phyloP scores from a whole-genome alignment of 495 filamentous ascomycete genomes.

The Penicillium desertorum region DNA sequence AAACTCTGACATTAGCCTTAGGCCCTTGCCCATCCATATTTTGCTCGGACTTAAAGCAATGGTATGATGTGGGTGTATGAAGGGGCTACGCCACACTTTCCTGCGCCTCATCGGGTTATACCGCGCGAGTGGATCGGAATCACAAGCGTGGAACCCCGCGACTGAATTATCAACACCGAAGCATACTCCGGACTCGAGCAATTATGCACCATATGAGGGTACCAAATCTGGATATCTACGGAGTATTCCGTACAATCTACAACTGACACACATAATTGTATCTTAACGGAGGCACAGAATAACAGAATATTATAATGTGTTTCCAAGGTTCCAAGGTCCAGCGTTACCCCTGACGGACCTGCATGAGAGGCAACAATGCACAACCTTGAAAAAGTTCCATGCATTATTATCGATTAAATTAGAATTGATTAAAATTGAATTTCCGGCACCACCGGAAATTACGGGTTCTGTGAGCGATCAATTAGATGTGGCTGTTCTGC shows the following conservation, averaged over 20 bases:
- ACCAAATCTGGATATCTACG: not conserved
- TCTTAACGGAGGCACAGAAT: not conserved
- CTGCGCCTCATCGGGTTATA: conserved; percentile 6
- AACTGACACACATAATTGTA: not conserved
- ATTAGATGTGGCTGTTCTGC: conserved; percentile 9
- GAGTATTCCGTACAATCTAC: no score
- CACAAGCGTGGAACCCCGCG: not conserved
- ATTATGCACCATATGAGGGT: not conserved
- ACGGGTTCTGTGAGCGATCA: conserved; percentile 5
- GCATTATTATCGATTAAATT: not conserved
- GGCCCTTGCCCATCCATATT: conserved; percentile 44
- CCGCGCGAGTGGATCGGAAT: conserved; percentile 9
- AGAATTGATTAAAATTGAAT: conserved; percentile 7
- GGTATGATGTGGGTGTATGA: not conserved
- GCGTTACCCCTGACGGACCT: conserved; percentile 3
- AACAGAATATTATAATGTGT: not conserved
- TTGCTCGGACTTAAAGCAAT: conserved; percentile 27
- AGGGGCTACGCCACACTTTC: conserved; percentile 3
- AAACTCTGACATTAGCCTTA: conserved; percentile 24
- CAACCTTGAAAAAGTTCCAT: not conserved
- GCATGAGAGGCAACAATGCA: not conserved
- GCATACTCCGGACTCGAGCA: not conserved
- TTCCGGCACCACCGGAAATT: conserved; percentile 14
- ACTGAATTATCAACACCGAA: not conserved
- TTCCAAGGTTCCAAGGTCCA: not conserved